Evolutionary conservation across 179 eudicot genomes (phyloP).

Genomic region (Heliamphora pulchella): DNA sequence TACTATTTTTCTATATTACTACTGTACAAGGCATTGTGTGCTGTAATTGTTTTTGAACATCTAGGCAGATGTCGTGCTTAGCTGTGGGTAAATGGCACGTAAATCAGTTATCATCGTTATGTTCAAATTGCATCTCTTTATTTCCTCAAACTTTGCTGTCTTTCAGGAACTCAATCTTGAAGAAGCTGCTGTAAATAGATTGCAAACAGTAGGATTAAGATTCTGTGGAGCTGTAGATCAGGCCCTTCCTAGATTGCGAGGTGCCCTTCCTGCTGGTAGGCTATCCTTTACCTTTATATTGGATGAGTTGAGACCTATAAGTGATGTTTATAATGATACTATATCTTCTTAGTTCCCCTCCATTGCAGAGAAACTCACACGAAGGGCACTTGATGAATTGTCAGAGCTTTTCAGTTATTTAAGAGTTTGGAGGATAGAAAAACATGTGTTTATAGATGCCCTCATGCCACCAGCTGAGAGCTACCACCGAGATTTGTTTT

Average conservation of each 20-base stretch:
- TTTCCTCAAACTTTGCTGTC: slow-evolving; percentile 7
- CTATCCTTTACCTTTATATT: slow-evolving; percentile 8
- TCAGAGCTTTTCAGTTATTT: slow-evolving; percentile 70
- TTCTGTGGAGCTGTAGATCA: slow-evolving; percentile 87
- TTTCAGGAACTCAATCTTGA: slow-evolving; percentile 71
- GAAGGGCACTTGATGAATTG: slow-evolving; percentile 87
- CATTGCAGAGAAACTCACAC: slow-evolving; percentile 54
- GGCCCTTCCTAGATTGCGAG: slow-evolving; percentile 87
- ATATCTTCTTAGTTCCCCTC: slow-evolving; percentile 4
- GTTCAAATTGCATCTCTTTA: background rate
- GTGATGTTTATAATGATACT: background rate
- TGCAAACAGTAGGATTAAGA: slow-evolving; percentile 81
- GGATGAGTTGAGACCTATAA: background rate
- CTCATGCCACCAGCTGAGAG: slow-evolving; percentile 88
- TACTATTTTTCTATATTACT: background rate
- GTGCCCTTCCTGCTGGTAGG: slow-evolving; percentile 89
- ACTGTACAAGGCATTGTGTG: background rate
- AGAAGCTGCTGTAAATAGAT: slow-evolving; percentile 80
- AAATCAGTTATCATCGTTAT: background rate
- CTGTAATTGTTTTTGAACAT: background rate
- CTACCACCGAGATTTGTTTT: slow-evolving; percentile 81
- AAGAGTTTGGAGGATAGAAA: slow-evolving; percentile 72
- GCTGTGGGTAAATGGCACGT: background rate
- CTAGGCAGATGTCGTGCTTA: too few relatives aligned
- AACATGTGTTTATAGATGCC: slow-evolving; percentile 62